These are phyloP conservation scores for Cyclotella distinguenda DNA, from an alignment of 108 stramenopile genomes.

Conservation along the genomic window DNA sequence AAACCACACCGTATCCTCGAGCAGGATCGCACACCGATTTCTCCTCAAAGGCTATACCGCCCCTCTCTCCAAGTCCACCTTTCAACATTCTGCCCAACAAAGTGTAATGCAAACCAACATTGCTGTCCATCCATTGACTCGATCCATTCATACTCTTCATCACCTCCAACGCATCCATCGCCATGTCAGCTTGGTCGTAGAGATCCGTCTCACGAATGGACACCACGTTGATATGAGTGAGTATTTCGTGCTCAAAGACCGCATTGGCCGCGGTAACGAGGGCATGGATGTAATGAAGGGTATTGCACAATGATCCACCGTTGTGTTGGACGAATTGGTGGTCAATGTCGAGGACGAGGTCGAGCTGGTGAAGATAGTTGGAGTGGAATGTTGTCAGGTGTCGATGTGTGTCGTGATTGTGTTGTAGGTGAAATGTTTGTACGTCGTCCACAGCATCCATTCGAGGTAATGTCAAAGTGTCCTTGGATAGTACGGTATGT, in stretches of 20 bases:
- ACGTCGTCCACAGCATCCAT: too few relatives aligned
- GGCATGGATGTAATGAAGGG: slow-evolving; percentile 1
- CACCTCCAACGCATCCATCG: background rate
- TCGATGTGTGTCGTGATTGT: background rate
- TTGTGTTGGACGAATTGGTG: background rate
- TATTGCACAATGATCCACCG: background rate
- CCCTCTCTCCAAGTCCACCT: background rate
- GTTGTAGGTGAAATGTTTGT: background rate
- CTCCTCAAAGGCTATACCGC: background rate
- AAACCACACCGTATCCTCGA: background rate
- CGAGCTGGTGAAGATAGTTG: slow-evolving; percentile 6
- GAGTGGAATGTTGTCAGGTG: background rate
- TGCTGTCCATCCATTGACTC: background rate
- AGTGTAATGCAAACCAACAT: slow-evolving; percentile 14
- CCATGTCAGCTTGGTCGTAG: background rate
- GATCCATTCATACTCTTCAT: background rate
- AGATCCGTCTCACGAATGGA: background rate
- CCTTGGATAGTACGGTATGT: too few relatives aligned
- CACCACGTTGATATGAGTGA: slow-evolving; percentile 2
- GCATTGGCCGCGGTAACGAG: slow-evolving; percentile 19
- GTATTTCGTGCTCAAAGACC: slow-evolving; percentile 3
- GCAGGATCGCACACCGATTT: background rate
- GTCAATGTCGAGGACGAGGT: slow-evolving; percentile 6
- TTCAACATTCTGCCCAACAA: slow-evolving; percentile 5
- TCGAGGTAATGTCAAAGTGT: too few relatives aligned